Evolutionary conservation across 2,329 filamentous ascomycete genomes (phyloP), one percentile per base, ranked within the genome.

Genomic region (Aspergillus sp.): DNA sequence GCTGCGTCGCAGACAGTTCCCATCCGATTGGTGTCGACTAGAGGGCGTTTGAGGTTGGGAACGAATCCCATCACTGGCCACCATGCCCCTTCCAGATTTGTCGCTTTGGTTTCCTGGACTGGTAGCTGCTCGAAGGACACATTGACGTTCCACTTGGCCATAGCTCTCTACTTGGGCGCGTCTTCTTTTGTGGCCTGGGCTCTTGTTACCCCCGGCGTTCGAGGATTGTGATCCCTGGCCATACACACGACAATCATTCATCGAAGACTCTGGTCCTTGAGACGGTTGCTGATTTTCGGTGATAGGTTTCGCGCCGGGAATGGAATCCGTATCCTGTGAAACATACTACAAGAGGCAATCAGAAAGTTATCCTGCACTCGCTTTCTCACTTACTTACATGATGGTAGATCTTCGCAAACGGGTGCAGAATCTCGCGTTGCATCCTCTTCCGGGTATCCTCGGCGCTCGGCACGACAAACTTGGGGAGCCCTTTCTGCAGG

Each of bases 321-420:
- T 7, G n/a, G n/a, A 19, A 37, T 12, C 37, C 37, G 7, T 20
- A 3, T 12, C 15, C 12, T 39, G 37, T 20, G 17, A 20, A 12
- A 20, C 10, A 19, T 39, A 39, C 37, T 39, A 22, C 9, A 39
- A 20, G 15, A 12, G 17, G n/a, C 10, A 7, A 22, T 39, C 10
- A 39, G 37, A 20, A 30, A 17, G 37, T 2, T 9, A 38, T 17
- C 15, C 37, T 7, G 2, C 6, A 19, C 19, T 19, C 37, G 17
- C 15, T 19, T 20, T 10, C 37, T 2, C 37, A 9, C 3, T 15
- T 19, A 50, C 62, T 53, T 53, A 66, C 64, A 47, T 65, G 55
- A 37, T 66, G 61, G 32, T 53, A 20, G n/a, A 67, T 65, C 43
- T 67, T 66, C 17, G 54, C 53, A 49, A 64, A 55, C 3, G 64